These are phyloP conservation scores for Athelia sp. DNA, from an alignment of 1,284 basidiomycete genomes.

Conservation along the genomic window DNA sequence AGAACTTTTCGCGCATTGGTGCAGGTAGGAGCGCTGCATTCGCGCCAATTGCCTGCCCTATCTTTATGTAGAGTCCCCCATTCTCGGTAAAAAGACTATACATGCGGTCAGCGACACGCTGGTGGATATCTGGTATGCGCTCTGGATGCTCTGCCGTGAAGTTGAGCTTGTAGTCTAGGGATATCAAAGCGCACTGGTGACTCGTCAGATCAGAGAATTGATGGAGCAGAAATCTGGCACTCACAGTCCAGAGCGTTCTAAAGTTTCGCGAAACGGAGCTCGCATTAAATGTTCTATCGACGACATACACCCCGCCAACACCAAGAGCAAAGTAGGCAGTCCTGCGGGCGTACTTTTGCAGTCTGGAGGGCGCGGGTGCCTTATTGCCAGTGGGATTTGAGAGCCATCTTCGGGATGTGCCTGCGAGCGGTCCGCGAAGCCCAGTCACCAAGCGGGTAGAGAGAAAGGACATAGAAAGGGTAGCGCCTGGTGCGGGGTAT, in stretches of 20 bases:
- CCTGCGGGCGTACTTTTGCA: slow-evolving; percentile 21
- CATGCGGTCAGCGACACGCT: slow-evolving; percentile 76
- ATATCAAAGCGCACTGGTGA: slow-evolving; percentile 56
- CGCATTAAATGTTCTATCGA: slow-evolving; percentile 62
- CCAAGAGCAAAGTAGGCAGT: slow-evolving; percentile 32
- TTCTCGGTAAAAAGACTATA: slow-evolving; percentile 74
- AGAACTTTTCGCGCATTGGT: slow-evolving; percentile 79
- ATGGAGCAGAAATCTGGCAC: slow-evolving; percentile 13
- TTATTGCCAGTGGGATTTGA: not conserved
- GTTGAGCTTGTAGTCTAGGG: slow-evolving; percentile 81
- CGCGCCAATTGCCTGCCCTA: slow-evolving; percentile 79
- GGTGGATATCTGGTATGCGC: slow-evolving; percentile 73
- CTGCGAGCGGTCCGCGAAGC: too few species aligned
- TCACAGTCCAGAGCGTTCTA: slow-evolving; percentile 62
- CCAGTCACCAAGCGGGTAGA: too few species aligned
- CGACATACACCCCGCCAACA: slow-evolving; percentile 40
- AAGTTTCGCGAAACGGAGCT: slow-evolving; percentile 61
- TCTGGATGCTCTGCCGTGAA: slow-evolving; percentile 65
- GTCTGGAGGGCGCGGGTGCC: slow-evolving; percentile 6
- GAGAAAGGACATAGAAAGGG: too few species aligned
- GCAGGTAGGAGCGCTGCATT: slow-evolving; percentile 81
- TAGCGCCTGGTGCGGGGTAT: too few species aligned
- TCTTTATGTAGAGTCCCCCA: slow-evolving; percentile 87
- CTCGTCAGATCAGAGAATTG: not conserved
- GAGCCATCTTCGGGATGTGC: too few species aligned